Base-by-base conservation (phyloP, 2,329 filamentous ascomycete genomes). In the Pestalotiopsis sp. region DNA sequence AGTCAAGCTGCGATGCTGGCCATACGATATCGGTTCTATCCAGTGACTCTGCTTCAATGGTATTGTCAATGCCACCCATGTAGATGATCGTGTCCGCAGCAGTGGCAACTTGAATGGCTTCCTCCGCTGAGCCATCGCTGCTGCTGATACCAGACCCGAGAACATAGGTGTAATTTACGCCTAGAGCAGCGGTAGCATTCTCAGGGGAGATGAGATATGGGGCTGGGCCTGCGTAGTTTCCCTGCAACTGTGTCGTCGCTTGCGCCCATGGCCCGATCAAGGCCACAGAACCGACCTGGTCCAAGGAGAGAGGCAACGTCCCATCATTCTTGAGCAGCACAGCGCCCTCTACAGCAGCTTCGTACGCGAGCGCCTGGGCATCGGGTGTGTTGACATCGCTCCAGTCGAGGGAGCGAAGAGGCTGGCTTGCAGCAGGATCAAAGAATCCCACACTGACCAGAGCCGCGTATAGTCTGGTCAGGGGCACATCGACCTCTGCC, bases 161-260 rank as follows among this genome's bases (percentile, higher is more conserved):
- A 11, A 67, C 72, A 5, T 82, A 84, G 65, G 85, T 84, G 71
- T 82, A 82, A 23, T 87, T 82, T 0, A 81, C 79, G 38, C 85
- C 78, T 4, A 84, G 81, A 38, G 84, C 77, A 41, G 84, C 75
- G 11, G 87, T 84, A 5, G 89, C 87, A 38, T 82, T 83, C 0
- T 88, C 78, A 0, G 88, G 88, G 2, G 82, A 85, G 70, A 82
- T 84, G 3, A 87, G 78, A 76, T 87, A 91, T 0, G 87, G 87
- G 0, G 89, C 82, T 2, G 82, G 77, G 31, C 89, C 89, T 68
- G 75, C 81, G 77, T 91, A 76, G 62, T 75, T 76, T 7, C 74
- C 74, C 27, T 75, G 74, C 71, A 75, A 73, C 36, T 67, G 52
- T 13, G 71, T 70, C 2, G 75, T 75, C 4, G 74, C 75, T 36